Conservation (phyloP, 257 asterid genomes). For the Nicotiana benthamiana region DNA sequence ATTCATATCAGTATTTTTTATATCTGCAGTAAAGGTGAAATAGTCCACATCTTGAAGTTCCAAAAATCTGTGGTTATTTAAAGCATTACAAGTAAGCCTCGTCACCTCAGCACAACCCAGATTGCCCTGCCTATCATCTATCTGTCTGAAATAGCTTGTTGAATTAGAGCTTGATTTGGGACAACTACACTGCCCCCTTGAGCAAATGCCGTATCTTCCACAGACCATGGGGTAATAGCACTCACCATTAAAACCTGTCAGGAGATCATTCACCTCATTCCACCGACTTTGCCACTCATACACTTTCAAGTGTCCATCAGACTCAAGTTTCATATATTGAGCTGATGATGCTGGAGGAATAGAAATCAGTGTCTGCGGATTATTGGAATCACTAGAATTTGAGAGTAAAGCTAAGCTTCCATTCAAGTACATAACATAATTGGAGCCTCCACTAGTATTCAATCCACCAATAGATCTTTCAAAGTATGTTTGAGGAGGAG, state of each 20-base stretch:
- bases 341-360: conserved; percentile 18
- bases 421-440: conserved; percentile 29
- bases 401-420: conserved; percentile 30
- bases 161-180: conserved; percentile 18
- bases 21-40: conserved; percentile 12
- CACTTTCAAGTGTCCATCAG: conserved; percentile 37
- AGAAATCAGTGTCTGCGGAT: neutral
- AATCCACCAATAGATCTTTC: accelerated
- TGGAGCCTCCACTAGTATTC: conserved; percentile 12
- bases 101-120: conserved; percentile 35
- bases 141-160: conserved; percentile 16
- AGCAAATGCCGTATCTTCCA: conserved; percentile 36
- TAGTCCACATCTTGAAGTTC: conserved; percentile 29
- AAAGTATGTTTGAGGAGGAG: conserved; percentile 29
- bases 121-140: conserved; percentile 17
- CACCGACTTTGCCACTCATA: conserved; percentile 26
- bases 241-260: conserved; percentile 13
- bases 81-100: conserved; percentile 20
- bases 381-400: neutral
- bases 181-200: conserved; percentile 32
- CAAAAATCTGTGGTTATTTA: conserved; percentile 16
- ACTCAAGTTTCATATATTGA: conserved; percentile 31
- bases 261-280: conserved; percentile 22
- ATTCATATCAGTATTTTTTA: neutral
- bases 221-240: conserved; percentile 39